These are phyloP conservation scores for Cladosporium sp. DNA, from an alignment of 2,329 filamentous ascomycete species.

Conservation along the genomic window DNA sequence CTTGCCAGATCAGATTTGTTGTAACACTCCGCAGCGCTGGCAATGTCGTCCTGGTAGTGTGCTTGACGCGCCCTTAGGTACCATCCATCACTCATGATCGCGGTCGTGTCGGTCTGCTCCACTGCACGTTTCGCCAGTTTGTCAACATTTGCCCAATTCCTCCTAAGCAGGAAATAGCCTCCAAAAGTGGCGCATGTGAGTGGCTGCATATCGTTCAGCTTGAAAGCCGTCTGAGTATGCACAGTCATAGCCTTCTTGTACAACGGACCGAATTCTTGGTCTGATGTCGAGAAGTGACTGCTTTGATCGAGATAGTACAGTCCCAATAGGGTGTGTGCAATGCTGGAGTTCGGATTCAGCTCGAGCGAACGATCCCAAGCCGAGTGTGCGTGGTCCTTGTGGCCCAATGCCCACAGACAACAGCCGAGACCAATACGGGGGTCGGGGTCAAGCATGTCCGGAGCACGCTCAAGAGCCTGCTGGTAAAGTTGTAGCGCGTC, in stretches of 20 bases:
- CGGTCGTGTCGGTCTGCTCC: constrained; percentile 92
- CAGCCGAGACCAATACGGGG: constrained; percentile 94
- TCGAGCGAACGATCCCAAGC: constrained; percentile 90
- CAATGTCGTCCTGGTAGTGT: constrained; percentile 74
- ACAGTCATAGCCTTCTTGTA: constrained; percentile 95
- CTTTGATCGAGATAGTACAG: constrained; percentile 88
- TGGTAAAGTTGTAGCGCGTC: constrained; percentile 86
- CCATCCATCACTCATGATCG: constrained; percentile 96
- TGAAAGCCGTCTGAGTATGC: constrained; percentile 91
- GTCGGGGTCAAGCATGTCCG: constrained; percentile 86
- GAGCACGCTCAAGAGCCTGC: constrained; percentile 80
- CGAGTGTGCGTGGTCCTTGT: constrained; percentile 85
- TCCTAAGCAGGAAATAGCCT: constrained; percentile 82
- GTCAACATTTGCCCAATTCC: constrained; percentile 78
- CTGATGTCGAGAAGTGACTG: constrained; percentile 76
- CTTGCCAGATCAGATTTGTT: constrained; percentile 86
- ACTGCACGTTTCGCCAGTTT: constrained; percentile 89
- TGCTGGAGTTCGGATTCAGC: constrained; percentile 79
- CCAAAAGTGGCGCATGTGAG: constrained; percentile 89
- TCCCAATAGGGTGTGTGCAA: constrained; percentile 85
- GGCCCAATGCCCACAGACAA: constrained; percentile 95
- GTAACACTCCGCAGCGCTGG: constrained; percentile 82
- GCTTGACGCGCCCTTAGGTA: constrained; percentile 90
- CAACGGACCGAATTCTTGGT: constrained; percentile 77
- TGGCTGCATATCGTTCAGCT: constrained; percentile 86